Base-by-base conservation (phyloP, 768 basidiomycete species). In the Macrolepiota dolichaula region DNA sequence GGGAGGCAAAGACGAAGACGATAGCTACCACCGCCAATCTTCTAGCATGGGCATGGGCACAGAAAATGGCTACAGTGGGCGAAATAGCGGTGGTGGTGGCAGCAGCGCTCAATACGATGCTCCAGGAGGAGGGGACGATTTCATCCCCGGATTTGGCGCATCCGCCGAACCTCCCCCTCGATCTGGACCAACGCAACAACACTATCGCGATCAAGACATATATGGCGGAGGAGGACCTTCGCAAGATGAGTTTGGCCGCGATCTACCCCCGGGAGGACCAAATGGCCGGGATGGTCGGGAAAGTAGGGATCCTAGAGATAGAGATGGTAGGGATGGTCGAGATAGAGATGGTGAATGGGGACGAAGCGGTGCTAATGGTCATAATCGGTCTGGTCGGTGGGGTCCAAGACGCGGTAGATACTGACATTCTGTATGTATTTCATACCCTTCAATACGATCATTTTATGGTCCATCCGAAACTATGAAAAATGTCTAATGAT, bases 281-380 rank as follows among this genome's bases (percentile, higher is more conserved):
- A 61, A 61, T 19, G 62, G 61, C 22, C 62, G 57, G 40, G 54
- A 56, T 42, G 53, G 57, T 15, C 50, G 62, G 19, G 61, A 61
- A 36, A 50, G 47, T 49, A 59, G 62, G 22, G 62, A 62, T 40
- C 44, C 51, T 47, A 55, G 62, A 47, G 57, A 32, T 15, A 55
- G 62, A 27, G 61, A 61, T 46, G 51, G 47, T 49, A 59, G 62
- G 22, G 62, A 62, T 40, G 42, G 52, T 51, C 51, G 62, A 50
- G 59, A 59, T 29, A 53, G 64, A 32, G 42, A 57, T 62, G 55
- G 62, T 25, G 65, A 63, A 27, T 61, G 65, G 62, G 59, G 56
- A 17, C 50, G 62, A 22, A 60, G 53, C 13, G 55, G 56, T 38
- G 35, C 22, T 49, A 63, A 57, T n/a, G 50, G 55, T 24, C n/a